Base-by-base conservation (phyloP, 495 filamentous ascomycete species). In the Parachaetomium inaequale region DNA sequence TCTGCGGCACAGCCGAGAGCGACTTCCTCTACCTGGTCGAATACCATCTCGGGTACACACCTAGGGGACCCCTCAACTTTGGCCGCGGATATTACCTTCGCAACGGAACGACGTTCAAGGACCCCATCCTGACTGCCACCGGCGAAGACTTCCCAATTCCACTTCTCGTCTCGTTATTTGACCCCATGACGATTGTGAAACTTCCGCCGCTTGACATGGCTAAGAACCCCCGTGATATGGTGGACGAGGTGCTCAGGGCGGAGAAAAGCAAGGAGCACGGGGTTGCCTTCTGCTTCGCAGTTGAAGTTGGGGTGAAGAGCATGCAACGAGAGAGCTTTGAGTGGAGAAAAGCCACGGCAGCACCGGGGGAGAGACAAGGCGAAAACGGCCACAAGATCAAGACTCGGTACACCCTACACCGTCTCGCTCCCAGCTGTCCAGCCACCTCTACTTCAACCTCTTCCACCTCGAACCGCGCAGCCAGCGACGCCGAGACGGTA, bases 251-350 rank as follows among this genome's bases (percentile, higher is more conserved):
- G 19, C n/a, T 63, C 15, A 26, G 28, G 19, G 21, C 55, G 2
- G 34, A 4, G 7, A 53, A 8, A 5, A 59, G 17, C 12, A 38
- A 55, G 34, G 34, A 25, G 32, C 34, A 55, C 2, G 52, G 52
- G 21, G 52, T 40, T 0, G 6, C 25, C 3, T 63, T 63, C 23
- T 4, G 43, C 11, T 63, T 63, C 32, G 17, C 31, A 12, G 19
- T 58, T 3, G 60, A 63, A 14, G 53, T 63, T 5, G 60, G 60
- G 7, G 42, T 50, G 3, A 51, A 58, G 43, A 29, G 17, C 15
- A 31, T 46, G 43, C 19, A 15, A 19, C 36, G 65, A 12, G 62
- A 67, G 29, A 55, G 42, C 12, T 67, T 67, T 40, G 65, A 64
- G 36, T 67, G 57, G 62, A 12, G 57, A 43, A 61, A 58, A 12